Percentiles rank a stretch among this genome's conserved stretches.
Evolutionary conservation across 169 alveolate species (phyloP).

Genomic region (Plasmodium adleri): DNA sequence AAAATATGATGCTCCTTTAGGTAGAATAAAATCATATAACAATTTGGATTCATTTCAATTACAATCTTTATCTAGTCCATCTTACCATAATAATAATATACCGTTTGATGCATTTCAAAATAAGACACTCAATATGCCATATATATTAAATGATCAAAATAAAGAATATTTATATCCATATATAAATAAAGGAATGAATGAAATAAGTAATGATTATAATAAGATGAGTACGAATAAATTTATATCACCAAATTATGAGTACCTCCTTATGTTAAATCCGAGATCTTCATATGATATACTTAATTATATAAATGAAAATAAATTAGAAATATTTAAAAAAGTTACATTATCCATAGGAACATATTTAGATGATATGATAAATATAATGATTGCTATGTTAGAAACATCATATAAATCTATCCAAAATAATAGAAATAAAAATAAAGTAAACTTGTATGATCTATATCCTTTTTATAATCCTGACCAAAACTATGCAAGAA

Average conservation of each 20-base stretch:
- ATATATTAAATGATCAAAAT: conserved; percentile 27
- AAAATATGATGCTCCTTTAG: neutral
- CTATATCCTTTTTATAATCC: conserved; percentile 75
- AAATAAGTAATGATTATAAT: conserved; percentile 24
- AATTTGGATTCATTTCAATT: neutral
- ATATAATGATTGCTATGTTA: conserved; percentile 42
- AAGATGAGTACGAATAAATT: neutral
- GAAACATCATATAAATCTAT: conserved; percentile 34
- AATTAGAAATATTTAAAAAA: conserved; percentile 58
- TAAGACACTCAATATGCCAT: conserved; percentile 14
- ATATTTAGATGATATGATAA: conserved; percentile 58
- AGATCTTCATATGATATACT: neutral
- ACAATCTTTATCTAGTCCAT: conserved; percentile 18
- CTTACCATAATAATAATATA: neutral
- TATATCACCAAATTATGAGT: conserved; percentile 32
- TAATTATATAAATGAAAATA: conserved; percentile 5
- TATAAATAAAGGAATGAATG: conserved; percentile 27
- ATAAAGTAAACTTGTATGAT: conserved; percentile 43
- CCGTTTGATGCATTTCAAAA: neutral
- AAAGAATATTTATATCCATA: neutral
- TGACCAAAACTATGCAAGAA: conserved; percentile 69
- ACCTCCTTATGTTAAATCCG: conserved; percentile 26
- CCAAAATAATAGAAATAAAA: neutral
- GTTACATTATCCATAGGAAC: conserved; percentile 66
- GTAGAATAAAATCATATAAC: neutral